Evolutionary conservation across 352 stramenopile species (phyloP), one percentile per base, ranked within the genome.

Genomic region (Phytophthora europaea): DNA sequence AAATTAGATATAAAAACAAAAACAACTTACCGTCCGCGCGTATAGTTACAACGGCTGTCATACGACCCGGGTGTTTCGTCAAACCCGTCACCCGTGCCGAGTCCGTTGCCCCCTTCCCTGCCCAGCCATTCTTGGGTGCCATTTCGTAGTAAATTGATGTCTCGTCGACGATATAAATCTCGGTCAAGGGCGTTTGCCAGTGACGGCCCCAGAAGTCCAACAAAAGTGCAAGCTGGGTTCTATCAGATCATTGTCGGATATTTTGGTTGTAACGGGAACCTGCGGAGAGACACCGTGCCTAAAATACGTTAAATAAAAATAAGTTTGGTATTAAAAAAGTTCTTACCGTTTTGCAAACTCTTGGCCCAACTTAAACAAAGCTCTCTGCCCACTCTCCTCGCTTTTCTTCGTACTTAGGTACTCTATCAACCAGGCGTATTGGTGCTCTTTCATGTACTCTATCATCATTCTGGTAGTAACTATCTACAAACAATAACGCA

Each of bases 141-240:
- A 59, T 60, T 3, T 60, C 61, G 15, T 57, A 67, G 22, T 60
- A 59, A 9, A 67, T 53, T 2, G 48, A 48, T 9, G 59, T 60
- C 12, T 67, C 34, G 16, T 60, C 48, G 6, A 67, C 22, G 34
- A 56, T 61, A 16, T 69, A 69, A 7, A 69, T 62, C 33, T 69
- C 61, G 3, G 4, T 20, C 6, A 47, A 6, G 26, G 58, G 18
- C 23, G 58, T 65, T 1, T 65, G 45, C 43, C 16, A 20, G 7
- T 65, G 58, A 2, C 8, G 40, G 3, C 40, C 26, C 58, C 43
- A 65, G 43, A 65, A 65, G 20, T 65, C 23, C 18, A 48, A 56
- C 26, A 18, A 63, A 3, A 63, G 43, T 0, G 22, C 38, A 16
- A 63, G 15, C 10, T 63, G 56, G 1, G 38, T 20, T 63, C 56